phyloP scores from a whole-genome alignment of 2,329 filamentous ascomycete genomes.

The Fragosphaeria purpurea region DNA sequence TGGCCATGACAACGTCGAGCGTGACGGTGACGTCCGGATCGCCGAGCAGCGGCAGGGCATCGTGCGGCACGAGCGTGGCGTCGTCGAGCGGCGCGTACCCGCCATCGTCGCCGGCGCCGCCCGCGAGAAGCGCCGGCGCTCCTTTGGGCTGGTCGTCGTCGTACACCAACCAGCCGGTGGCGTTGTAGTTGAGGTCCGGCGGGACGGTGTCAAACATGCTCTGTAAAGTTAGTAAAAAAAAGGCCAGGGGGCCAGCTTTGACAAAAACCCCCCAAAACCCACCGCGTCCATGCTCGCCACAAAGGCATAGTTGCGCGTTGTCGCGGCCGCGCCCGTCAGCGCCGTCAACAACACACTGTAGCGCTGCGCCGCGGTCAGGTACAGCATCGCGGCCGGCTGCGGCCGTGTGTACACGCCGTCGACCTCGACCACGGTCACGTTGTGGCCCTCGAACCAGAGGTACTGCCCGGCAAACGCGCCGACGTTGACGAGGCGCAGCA shows the following conservation, averaged over 20 bases:
- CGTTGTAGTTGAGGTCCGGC: slow-evolving; percentile 41
- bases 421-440: slow-evolving; percentile 59
- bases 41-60: slow-evolving; percentile 49
- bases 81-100: slow-evolving; percentile 43
- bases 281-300: slow-evolving; percentile 54
- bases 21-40: slow-evolving; percentile 28
- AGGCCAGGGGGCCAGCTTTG: slow-evolving; percentile 45
- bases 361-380: slow-evolving; percentile 50
- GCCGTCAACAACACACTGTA: slow-evolving; percentile 16
- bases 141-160: slow-evolving; percentile 37
- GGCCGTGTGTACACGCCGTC: slow-evolving; percentile 59
- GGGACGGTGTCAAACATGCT: slow-evolving; percentile 53
- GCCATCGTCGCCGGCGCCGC: too few relatives aligned
- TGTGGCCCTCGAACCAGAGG: slow-evolving; percentile 55
- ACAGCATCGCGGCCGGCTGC: slow-evolving; percentile 46
- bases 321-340: too few relatives aligned
- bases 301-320: slow-evolving; percentile 50
- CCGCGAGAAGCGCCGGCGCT: slow-evolving; percentile 46
- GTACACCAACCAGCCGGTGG: slow-evolving; percentile 52
- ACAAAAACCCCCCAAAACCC: neutral
- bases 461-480: slow-evolving; percentile 60
- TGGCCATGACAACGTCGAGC: slow-evolving; percentile 16
- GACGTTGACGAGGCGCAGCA: slow-evolving; percentile 62
- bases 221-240: slow-evolving; percentile 49
- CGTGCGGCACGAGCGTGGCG: slow-evolving; percentile 56